These are phyloP conservation scores for Alternaria triticina DNA, from an alignment of 2,329 filamentous ascomycete genomes.

Conservation along the genomic window DNA sequence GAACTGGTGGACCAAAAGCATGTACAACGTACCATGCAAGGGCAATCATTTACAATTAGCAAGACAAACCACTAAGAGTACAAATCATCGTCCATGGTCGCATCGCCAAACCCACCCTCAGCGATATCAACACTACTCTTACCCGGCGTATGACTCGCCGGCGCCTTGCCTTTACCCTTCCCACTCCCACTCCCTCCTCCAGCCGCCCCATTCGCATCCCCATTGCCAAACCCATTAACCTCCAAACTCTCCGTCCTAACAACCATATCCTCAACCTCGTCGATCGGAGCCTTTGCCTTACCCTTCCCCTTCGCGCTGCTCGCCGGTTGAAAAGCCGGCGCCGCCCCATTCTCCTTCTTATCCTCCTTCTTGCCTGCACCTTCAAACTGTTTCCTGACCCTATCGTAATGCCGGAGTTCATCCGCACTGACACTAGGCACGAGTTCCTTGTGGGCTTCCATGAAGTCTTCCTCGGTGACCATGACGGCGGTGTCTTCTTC, in stretches of 20 bases:
- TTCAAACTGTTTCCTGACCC: constrained; percentile 83
- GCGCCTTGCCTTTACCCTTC: constrained; percentile 46
- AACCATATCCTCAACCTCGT: constrained; percentile 51
- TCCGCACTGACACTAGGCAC: constrained; percentile 94
- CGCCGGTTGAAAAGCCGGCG: background rate
- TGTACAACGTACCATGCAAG: too few species aligned
- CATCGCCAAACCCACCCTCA: constrained; percentile 49
- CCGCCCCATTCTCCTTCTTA: constrained; percentile 50
- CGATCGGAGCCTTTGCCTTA: constrained; percentile 26
- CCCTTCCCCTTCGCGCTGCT: constrained; percentile 34
- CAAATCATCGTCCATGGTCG: constrained; percentile 51
- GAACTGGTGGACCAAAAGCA: too few species aligned
- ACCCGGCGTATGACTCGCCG: constrained; percentile 38
- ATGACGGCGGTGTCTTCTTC: constrained; percentile 83
- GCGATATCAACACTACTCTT: constrained; percentile 46
- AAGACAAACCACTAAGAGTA: constrained; percentile 40
- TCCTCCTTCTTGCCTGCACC: constrained; percentile 58
- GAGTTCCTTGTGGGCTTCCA: constrained; percentile 79
- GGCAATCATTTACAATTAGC: background rate
- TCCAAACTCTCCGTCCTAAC: constrained; percentile 50
- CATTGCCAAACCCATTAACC: constrained; percentile 30
- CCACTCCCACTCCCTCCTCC: constrained; percentile 15
- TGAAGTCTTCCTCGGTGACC: constrained; percentile 88
- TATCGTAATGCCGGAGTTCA: constrained; percentile 89
- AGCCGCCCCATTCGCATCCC: background rate